phyloP scores from a whole-genome alignment of 2,329 filamentous ascomycete species.

The Apiospora marii region DNA sequence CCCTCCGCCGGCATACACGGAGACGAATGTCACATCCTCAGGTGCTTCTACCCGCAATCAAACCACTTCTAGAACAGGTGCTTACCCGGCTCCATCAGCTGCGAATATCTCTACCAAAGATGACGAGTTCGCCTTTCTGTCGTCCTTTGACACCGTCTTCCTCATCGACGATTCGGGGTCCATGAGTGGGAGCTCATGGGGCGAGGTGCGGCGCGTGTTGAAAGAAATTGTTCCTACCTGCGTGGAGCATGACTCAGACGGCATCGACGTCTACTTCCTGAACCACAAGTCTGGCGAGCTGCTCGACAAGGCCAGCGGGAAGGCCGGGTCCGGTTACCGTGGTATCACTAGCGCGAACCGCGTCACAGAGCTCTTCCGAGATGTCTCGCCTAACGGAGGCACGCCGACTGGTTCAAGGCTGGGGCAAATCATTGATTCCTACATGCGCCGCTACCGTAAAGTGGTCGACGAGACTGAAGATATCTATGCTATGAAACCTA shows the following conservation, averaged over 20 bases:
- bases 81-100: constrained; percentile 22
- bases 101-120: constrained; percentile 29
- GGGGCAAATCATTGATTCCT: constrained; percentile 75
- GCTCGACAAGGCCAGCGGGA: constrained; percentile 43
- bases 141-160: constrained; percentile 85
- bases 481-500: constrained; percentile 67
- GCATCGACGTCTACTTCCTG: constrained; percentile 91
- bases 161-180: constrained; percentile 91
- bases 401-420: constrained; percentile 82
- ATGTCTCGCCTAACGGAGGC: constrained; percentile 67
- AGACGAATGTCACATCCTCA: constrained; percentile 2
- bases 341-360: constrained; percentile 65
- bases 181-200: constrained; percentile 82
- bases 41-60: constrained; percentile 4
- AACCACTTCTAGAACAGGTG: background rate
- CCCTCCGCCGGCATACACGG: constrained; percentile 19
- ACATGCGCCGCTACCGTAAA: constrained; percentile 65
- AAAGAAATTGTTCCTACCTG: constrained; percentile 78
- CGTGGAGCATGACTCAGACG: constrained; percentile 79
- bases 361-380: constrained; percentile 74
- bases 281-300: constrained; percentile 65
- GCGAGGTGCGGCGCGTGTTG: constrained; percentile 75
- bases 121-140: constrained; percentile 67
- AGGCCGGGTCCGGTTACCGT: constrained; percentile 63
- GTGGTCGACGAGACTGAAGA: constrained; percentile 43